Conservation (phyloP, 768 basidiomycete species). For the Coprinopsis cinerea region DNA sequence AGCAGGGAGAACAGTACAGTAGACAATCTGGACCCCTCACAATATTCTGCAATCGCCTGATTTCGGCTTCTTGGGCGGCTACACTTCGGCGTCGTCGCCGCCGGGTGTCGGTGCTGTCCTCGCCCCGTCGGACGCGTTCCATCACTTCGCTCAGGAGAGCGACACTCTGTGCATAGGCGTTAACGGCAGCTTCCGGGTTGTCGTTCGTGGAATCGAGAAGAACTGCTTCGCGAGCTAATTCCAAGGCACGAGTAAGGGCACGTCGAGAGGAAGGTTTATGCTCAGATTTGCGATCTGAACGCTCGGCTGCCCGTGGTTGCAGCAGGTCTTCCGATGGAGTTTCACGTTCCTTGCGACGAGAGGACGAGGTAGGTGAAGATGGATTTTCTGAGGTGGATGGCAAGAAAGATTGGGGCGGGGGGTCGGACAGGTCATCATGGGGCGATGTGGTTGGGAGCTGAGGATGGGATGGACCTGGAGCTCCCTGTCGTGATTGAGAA, state of each 20-base stretch:
- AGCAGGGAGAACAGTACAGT: constrained; percentile 5
- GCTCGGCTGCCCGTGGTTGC: constrained; percentile 19
- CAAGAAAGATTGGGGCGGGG: constrained; percentile 49
- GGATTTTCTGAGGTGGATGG: constrained; percentile 24
- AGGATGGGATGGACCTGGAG: constrained; percentile 18
- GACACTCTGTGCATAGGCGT: constrained; percentile 84
- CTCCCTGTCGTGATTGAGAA: constrained; percentile 43
- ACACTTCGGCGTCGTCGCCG: constrained; percentile 65
- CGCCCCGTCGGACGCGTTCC: constrained; percentile 83
- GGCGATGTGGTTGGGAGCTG: constrained; percentile 22
- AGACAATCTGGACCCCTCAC: constrained; percentile 42
- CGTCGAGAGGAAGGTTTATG: constrained; percentile 73
- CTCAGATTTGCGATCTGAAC: constrained; percentile 36
- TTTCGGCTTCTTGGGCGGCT: constrained; percentile 90
- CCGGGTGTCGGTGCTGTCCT: constrained; percentile 66
- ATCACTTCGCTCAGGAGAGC: constrained; percentile 86
- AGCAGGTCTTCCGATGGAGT: constrained; percentile 19
- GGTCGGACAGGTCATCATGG: constrained; percentile 50
- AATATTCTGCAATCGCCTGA: constrained; percentile 78
- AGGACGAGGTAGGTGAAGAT: constrained; percentile 18
- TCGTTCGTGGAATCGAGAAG: constrained; percentile 83
- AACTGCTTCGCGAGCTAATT: constrained; percentile 86
- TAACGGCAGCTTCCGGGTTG: constrained; percentile 83
- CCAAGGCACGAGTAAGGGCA: constrained; percentile 79
- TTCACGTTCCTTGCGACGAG: constrained; percentile 17